Evolutionary conservation across 177 flowering plant species (phyloP).

Genomic region (Vitis hybrid): DNA sequence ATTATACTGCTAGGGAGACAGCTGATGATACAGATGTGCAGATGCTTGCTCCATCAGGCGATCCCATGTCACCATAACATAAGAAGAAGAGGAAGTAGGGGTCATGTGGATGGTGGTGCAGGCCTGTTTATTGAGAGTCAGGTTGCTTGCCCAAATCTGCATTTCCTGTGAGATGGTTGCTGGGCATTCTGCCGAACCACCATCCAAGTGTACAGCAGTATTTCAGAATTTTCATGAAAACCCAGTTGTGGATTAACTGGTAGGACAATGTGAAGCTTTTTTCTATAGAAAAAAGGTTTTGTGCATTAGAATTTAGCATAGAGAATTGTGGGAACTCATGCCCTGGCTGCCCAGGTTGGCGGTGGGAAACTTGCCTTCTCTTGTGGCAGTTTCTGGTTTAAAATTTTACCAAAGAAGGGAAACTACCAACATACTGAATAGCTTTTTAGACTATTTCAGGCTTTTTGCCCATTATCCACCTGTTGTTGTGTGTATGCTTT

Average conservation of each 20-base stretch:
- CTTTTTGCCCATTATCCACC: neutral
- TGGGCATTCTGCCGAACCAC: slow-evolving; percentile 13
- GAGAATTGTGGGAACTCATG: slow-evolving; percentile 12
- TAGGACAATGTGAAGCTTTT: slow-evolving; percentile 8
- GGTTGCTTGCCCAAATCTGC: slow-evolving; percentile 21
- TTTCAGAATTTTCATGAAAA: slow-evolving; percentile 13
- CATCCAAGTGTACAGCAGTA: slow-evolving; percentile 34
- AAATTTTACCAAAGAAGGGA: neutral
- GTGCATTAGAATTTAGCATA: slow-evolving; percentile 27
- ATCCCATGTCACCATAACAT: slow-evolving; percentile 57
- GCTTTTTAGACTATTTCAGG: neutral
- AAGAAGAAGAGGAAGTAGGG: slow-evolving; percentile 5
- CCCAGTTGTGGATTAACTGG: slow-evolving; percentile 18
- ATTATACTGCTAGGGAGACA: slow-evolving; percentile 26
- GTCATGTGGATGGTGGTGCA: slow-evolving; percentile 16
- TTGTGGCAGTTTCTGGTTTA: slow-evolving; percentile 69
- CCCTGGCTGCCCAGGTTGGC: slow-evolving; percentile 90
- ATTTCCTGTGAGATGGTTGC: slow-evolving; percentile 12
- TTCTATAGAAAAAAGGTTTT: slow-evolving; percentile 19
- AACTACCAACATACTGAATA: neutral
- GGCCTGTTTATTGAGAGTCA: slow-evolving; percentile 30
- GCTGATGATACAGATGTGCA: slow-evolving; percentile 45
- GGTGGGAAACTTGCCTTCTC: slow-evolving; percentile 56
- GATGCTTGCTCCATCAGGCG: slow-evolving; percentile 49
- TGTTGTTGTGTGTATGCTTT: neutral